A percentile compares a stretch with the other conserved stretches of the same genome.
phyloP scores from a whole-genome alignment of 2,329 filamentous ascomycete species.

The Colletotrichum liaoningense region DNA sequence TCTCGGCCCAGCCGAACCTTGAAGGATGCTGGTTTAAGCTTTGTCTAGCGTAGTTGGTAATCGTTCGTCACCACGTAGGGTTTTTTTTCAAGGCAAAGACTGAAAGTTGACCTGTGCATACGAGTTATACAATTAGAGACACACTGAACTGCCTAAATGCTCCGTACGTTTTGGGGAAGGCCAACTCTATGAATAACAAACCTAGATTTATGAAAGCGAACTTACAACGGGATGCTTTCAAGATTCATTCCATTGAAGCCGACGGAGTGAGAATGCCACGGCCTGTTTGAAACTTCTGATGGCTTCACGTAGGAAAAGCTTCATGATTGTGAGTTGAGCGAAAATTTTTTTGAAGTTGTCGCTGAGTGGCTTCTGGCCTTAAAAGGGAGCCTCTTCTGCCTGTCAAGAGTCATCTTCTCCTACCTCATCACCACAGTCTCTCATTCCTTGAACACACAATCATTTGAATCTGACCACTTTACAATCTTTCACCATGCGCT shows the following conservation, averaged over 20 bases:
- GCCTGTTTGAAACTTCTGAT: neutral
- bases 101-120: too few species aligned
- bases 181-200: neutral
- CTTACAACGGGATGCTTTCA: neutral
- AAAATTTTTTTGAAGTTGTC: neutral
- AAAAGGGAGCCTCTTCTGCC: neutral
- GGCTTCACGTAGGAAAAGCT: neutral
- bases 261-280: neutral
- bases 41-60: neutral
- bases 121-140: too few species aligned
- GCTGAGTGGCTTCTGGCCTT: neutral
- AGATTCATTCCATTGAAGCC: neutral
- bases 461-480: neutral
- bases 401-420: neutral
- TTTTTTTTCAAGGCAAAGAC: neutral
- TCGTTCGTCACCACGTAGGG: neutral
- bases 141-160: too few species aligned
- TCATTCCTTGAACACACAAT: neutral
- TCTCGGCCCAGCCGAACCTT: neutral
- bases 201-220: neutral
- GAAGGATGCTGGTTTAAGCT: neutral
- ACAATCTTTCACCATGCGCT: neutral
- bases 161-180: neutral
- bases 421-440: neutral
- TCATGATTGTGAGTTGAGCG: neutral